Percentiles rank a stretch among this genome's conserved stretches.
phyloP scores from a whole-genome alignment of 805 yeast species.

The Grigorovia jiainica region DNA sequence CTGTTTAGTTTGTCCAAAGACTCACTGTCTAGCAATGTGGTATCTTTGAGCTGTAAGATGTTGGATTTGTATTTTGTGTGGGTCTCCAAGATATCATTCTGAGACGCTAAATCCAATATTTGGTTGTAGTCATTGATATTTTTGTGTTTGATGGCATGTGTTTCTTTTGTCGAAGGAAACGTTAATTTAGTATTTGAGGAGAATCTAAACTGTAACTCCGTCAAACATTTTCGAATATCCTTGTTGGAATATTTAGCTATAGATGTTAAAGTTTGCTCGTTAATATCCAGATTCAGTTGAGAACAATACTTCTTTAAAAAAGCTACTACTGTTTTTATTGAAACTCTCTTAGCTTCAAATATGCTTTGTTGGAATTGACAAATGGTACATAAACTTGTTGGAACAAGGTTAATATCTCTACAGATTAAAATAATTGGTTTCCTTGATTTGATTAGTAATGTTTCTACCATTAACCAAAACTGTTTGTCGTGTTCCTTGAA shows the following conservation, averaged over 20 bases:
- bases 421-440: conserved; percentile 68
- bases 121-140: conserved; percentile 5
- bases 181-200: conserved; percentile 2
- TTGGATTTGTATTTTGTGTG: conserved; percentile 12
- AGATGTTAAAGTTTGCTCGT: conserved; percentile 21
- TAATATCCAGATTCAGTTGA: conserved; percentile 28
- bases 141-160: neutral
- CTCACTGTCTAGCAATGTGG: conserved; percentile 15
- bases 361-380: conserved; percentile 36
- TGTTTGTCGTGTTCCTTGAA: conserved; percentile 66
- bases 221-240: conserved; percentile 42
- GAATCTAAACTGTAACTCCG: conserved; percentile 34
- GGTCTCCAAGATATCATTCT: conserved; percentile 11
- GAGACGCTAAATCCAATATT: conserved; percentile 14
- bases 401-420: conserved; percentile 38
- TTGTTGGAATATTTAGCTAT: conserved; percentile 21
- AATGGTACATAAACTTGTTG: conserved; percentile 37
- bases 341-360: conserved; percentile 23
- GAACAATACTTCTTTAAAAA: conserved; percentile 30
- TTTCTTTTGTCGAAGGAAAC: neutral
- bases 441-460: conserved; percentile 48
- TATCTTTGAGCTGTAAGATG: conserved; percentile 16
- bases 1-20: conserved; percentile 1
- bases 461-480: conserved; percentile 69
- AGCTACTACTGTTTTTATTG: conserved; percentile 17